Evolutionary conservation across 805 yeast genomes (phyloP), one percentile per base, ranked within the genome.

Genomic region (Pichia deserticola): DNA sequence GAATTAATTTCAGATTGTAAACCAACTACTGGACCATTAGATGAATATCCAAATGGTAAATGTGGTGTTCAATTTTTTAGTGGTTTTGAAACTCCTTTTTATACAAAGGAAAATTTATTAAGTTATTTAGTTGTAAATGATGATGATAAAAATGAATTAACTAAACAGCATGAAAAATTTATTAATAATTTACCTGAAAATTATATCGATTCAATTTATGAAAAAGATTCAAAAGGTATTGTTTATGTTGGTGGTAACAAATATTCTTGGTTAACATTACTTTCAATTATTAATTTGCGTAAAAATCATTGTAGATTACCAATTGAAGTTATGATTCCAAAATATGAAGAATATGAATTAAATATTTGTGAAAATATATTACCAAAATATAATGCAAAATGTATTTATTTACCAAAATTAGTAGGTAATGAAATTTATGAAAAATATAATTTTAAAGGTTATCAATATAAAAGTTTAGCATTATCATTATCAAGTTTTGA

Each of bases 171-270:
- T 60, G 49, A 60, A 7, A 60, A 60, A 43, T 76, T 78, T 8
- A 69, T 77, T 25, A 58, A 63, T 3, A 66, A 65, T 33, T 60
- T 82, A 63, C 86, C 84, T 1, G 68, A 69, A 4, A 64, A 66
- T 45, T 60, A 68, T 4, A 81, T 79, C 0, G 73, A 70, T 42
- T 65, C 68, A 1, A 56, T 78, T 10, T 79, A 77, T 58, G 60
- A 63, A 5, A 78, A 82, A 1, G 69, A 77, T 58, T 37, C 45
- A 29, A 42, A 28, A 10, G 86, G 87, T 33, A 76, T 80, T 20
- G 87, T 81, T 1, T 80, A 73, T 54, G 89, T 86, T 36, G 93
- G 92, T 12, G 95, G 95, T 30, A 90, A 89, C 1, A 77, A 74
- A 56, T 86, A 79, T 67, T 80, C 82, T 55, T 82, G 90, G 75